These are phyloP conservation scores for Tetrapyrgos nigripes DNA, from an alignment of 1,284 basidiomycete genomes.

Conservation along the genomic window DNA sequence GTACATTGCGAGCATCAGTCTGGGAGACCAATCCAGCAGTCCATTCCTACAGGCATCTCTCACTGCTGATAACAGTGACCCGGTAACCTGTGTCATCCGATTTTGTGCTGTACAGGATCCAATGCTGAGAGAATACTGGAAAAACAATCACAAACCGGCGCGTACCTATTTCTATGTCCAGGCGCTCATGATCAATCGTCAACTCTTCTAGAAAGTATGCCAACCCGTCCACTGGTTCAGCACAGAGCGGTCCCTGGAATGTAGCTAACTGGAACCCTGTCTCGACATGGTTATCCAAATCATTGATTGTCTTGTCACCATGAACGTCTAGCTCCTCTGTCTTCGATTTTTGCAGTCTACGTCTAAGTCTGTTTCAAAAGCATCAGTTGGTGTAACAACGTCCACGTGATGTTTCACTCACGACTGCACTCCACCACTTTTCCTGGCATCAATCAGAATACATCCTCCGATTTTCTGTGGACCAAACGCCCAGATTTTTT, in stretches of 20 bases:
- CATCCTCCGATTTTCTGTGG: conserved; percentile 90
- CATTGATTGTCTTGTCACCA: conserved; percentile 44
- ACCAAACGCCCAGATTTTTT: conserved; percentile 91
- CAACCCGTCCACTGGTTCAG: conserved; percentile 94
- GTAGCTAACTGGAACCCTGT: conserved; percentile 96
- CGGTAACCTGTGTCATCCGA: conserved; percentile 79
- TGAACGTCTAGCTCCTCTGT: conserved; percentile 37
- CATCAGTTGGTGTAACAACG: conserved; percentile 20
- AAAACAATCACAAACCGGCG: conserved; percentile 24
- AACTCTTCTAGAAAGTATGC: conserved; percentile 89
- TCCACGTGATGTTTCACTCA: conserved; percentile 43
- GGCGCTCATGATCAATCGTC: conserved; percentile 64
- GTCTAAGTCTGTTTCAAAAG: conserved; percentile 49
- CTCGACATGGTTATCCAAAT: conserved; percentile 87
- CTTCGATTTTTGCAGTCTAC: conserved; percentile 50
- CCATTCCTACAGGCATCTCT: conserved; percentile 91
- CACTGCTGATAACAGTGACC: conserved; percentile 88
- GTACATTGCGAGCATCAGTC: conserved; percentile 98
- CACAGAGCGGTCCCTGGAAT: conserved; percentile 93
- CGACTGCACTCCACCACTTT: conserved; percentile 54
- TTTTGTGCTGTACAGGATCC: conserved; percentile 58
- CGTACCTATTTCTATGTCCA: conserved; percentile 71
- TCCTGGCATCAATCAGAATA: conserved; percentile 79
- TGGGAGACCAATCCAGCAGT: conserved; percentile 96
- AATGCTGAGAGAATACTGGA: conserved; percentile 11